phyloP scores from a whole-genome alignment of 192 early-diverging fungal genomes.

The Coemansia sp. region DNA sequence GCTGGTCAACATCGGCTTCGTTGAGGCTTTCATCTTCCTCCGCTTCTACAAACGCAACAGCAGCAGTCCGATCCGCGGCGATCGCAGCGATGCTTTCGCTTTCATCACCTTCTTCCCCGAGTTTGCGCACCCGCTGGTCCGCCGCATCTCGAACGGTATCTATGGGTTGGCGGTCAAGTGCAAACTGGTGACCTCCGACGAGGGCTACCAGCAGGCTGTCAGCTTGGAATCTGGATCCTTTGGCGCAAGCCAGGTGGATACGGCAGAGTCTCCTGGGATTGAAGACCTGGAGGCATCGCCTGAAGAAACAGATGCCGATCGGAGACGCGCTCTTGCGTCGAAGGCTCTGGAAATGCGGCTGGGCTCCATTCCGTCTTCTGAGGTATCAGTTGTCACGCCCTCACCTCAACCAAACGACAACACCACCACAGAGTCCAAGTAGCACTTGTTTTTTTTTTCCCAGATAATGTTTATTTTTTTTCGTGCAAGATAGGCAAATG shows the following conservation, averaged over 20 bases:
- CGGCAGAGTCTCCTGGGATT: neutral
- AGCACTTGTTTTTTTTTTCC: neutral
- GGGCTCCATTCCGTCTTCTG: slow-evolving; percentile 1
- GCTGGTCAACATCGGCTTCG: slow-evolving; percentile 71
- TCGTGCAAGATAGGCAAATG: neutral
- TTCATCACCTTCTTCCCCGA: slow-evolving; percentile 92
- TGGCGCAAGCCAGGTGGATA: neutral
- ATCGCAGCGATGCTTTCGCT: slow-evolving; percentile 87
- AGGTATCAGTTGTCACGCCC: neutral
- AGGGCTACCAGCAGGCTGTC: slow-evolving; percentile 41
- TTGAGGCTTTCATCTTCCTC: slow-evolving; percentile 79
- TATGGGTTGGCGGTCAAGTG: slow-evolving; percentile 33
- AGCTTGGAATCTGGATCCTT: slow-evolving; percentile 15
- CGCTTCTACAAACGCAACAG: slow-evolving; percentile 83
- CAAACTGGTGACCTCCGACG: slow-evolving; percentile 36
- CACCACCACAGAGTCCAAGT: slow-evolving; percentile 7
- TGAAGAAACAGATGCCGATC: slow-evolving; percentile 35
- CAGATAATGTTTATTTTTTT: slow-evolving; percentile 4
- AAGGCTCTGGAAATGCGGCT: slow-evolving; percentile 47
- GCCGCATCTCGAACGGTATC: slow-evolving; percentile 16
- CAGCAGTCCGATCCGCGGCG: slow-evolving; percentile 66
- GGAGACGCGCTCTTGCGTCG: slow-evolving; percentile 42
- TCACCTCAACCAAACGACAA: neutral
- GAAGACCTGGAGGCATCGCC: neutral
- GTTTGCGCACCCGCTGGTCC: slow-evolving; percentile 34